Percentiles rank a stretch among this genome's conserved stretches.
Evolutionary conservation across 1,139 yeast species (phyloP).

Genomic region (Scheffersomyces cryptocercus): DNA sequence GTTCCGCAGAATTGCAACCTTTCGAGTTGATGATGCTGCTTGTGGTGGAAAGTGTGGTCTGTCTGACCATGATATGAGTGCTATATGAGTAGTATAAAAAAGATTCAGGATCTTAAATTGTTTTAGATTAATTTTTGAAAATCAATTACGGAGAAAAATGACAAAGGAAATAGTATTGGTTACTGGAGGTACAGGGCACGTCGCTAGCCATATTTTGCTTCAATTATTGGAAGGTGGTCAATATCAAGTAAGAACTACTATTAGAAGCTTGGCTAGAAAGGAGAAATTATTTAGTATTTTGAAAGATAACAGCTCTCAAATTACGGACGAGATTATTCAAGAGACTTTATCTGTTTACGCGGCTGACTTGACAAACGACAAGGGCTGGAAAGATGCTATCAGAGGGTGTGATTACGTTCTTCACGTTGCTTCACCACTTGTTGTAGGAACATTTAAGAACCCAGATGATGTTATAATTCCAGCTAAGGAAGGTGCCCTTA

Average conservation of each 20-base stretch:
- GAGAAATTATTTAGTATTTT: not conserved
- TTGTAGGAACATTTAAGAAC: constrained; percentile 10
- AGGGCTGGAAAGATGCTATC: constrained; percentile 18
- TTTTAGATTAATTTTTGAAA: no score
- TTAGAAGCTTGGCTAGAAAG: constrained; percentile 6
- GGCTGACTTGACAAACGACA: constrained; percentile 14
- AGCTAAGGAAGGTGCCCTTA: constrained; percentile 4
- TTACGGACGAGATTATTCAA: constrained; percentile 1
- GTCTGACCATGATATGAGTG: no score
- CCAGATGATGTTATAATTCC: constrained; percentile 6
- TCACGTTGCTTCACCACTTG: constrained; percentile 14
- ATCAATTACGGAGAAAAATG: not conserved
- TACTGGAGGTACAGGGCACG: constrained; percentile 13
- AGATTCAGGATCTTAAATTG: no score
- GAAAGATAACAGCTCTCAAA: not conserved
- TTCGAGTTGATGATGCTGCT: no score
- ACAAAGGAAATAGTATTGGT: constrained; percentile 5
- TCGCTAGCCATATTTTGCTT: constrained; percentile 7
- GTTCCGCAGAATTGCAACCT: no score
- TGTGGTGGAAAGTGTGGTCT: no score
- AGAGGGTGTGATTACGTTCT: constrained; percentile 18
- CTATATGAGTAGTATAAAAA: no score
- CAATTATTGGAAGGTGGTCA: constrained; percentile 6
- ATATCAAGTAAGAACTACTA: constrained; percentile 9
- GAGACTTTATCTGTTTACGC: constrained; percentile 1